Evolutionary conservation across 441 rosid species (phyloP), one percentile per base, ranked within the genome.

Genomic region (Bruguiera hainesii): DNA sequence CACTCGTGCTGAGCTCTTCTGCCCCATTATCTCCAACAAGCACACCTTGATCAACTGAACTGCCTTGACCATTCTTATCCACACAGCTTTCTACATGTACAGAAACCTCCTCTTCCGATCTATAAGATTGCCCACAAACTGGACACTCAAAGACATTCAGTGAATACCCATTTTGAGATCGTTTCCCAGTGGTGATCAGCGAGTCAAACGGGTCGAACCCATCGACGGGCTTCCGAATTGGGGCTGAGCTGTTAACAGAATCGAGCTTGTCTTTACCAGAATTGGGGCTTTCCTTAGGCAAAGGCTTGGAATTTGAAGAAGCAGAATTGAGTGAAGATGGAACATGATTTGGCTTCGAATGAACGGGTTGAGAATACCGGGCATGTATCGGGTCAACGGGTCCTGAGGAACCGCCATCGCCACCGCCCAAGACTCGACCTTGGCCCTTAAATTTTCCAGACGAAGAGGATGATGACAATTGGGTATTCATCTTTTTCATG

Each of bases 391-490:
- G 83, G 71, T 83, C 77, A 68, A 64, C 60, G 39, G 94, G 80
- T 70, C 37, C 85, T 0, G 92, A 79, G 7, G 93, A 79, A 2
- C 90, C 83, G 62, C 71, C 67, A 10, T 29, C 23, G 37, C 63
- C 64, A 51, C 68, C 56, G 18, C 98, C 98, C 76, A 94, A 71
- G 31, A 91, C 96, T 65, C 95, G 66, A 67, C 97, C 96, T 72
- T 82, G 82, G 73, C 98, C 98, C 81, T 93, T 90, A 82, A 93
- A 93, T 82, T 89, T 91, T 46, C 85, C 85, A 8, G 96, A 79
- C 3, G 98, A 85, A 33, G 96, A 85, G 9, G 98, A 78, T 7
- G 85, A 80, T 6, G 84, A 80, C n/a, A 82, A 72, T 15, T 71
- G 80, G 55, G 74, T 71, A 78, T 82, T 84, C 73, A 91, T 83